Evolutionary conservation across 192 early-diverging fungal genomes (phyloP).

Genomic region (Coemansia sp.): DNA sequence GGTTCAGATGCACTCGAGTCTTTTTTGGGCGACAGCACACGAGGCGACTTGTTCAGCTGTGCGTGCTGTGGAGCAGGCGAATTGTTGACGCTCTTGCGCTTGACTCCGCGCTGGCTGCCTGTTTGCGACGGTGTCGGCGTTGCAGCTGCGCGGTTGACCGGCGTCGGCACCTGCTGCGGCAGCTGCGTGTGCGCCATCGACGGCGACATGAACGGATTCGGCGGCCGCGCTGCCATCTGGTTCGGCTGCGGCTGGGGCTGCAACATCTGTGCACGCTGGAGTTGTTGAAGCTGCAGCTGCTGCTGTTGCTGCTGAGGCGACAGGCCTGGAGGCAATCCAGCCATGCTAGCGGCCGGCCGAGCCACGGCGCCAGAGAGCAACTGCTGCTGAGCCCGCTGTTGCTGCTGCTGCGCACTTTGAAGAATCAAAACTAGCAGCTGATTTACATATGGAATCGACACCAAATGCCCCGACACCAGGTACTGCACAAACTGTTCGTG

Average conservation of each 20-base stretch:
- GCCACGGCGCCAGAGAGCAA: conserved; percentile 2
- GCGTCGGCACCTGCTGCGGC: conserved; percentile 5
- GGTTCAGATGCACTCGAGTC: not conserved
- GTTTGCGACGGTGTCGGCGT: conserved; percentile 29
- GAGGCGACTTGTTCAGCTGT: conserved; percentile 40
- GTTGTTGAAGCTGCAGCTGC: conserved; percentile 1
- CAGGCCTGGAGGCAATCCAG: conserved; percentile 20
- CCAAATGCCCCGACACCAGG: conserved; percentile 23
- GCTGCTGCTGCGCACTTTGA: conserved; percentile 18
- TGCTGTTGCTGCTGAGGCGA: conserved; percentile 20
- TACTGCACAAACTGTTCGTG: conserved; percentile 29
- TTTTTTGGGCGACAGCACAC: conserved; percentile 14
- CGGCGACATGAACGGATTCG: conserved; percentile 27
- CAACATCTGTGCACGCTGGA: conserved; percentile 7
- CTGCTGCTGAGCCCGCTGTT: conserved; percentile 23
- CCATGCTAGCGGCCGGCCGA: not conserved
- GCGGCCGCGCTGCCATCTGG: conserved; percentile 19
- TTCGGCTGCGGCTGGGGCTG: conserved; percentile 12
- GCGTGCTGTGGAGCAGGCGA: conserved; percentile 24
- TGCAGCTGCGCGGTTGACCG: conserved; percentile 2
- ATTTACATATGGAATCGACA: conserved; percentile 20
- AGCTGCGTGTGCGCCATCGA: conserved; percentile 12
- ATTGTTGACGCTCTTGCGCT: conserved; percentile 51
- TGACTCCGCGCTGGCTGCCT: conserved; percentile 33
- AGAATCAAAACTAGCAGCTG: conserved; percentile 13